These are phyloP conservation scores for Talaromyces sp. DNA, from an alignment of 2,329 filamentous ascomycete genomes.

Conservation along the genomic window DNA sequence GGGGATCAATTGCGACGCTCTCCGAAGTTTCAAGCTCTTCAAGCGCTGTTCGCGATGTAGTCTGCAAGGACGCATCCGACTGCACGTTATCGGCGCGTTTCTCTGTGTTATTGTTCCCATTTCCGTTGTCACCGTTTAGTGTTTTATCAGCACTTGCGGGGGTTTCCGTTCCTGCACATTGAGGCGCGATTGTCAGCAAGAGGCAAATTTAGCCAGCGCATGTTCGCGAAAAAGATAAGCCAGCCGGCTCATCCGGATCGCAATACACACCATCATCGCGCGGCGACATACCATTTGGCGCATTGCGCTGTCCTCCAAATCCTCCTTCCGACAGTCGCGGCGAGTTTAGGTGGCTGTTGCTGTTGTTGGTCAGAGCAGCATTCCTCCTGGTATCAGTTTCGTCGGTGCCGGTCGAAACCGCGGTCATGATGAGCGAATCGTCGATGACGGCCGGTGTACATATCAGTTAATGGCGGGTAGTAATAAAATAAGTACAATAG, in stretches of 20 bases:
- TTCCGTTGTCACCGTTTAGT: not conserved
- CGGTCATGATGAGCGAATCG: slow-evolving; percentile 30
- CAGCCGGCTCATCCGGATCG: slow-evolving; percentile 1
- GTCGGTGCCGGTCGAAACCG: slow-evolving; percentile 31
- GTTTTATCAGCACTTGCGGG: not conserved
- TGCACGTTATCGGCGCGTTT: slow-evolving; percentile 20
- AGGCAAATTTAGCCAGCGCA: not conserved
- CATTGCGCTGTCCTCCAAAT: not conserved
- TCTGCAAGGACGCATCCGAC: slow-evolving; percentile 26
- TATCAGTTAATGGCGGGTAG: slow-evolving; percentile 11
- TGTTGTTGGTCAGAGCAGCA: slow-evolving; percentile 3
- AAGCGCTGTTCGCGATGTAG: slow-evolving; percentile 26
- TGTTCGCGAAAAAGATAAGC: slow-evolving; percentile 9
- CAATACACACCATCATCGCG: slow-evolving; percentile 4
- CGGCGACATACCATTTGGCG: slow-evolving; percentile 12
- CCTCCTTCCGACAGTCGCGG: slow-evolving; percentile 25
- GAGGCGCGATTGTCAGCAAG: slow-evolving; percentile 8
- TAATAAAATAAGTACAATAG: not conserved
- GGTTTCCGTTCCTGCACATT: not conserved
- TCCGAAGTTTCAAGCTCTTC: slow-evolving; percentile 30
- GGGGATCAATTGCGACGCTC: slow-evolving; percentile 61
- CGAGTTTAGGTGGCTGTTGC: slow-evolving; percentile 27
- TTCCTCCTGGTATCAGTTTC: slow-evolving; percentile 22
- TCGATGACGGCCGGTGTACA: slow-evolving; percentile 15
- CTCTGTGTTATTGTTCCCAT: slow-evolving; percentile 10